Percentiles rank a stretch among this genome's conserved stretches.
phyloP scores from a whole-genome alignment of 2,329 filamentous ascomycete species.

The Sodiomyces alkalinus region DNA sequence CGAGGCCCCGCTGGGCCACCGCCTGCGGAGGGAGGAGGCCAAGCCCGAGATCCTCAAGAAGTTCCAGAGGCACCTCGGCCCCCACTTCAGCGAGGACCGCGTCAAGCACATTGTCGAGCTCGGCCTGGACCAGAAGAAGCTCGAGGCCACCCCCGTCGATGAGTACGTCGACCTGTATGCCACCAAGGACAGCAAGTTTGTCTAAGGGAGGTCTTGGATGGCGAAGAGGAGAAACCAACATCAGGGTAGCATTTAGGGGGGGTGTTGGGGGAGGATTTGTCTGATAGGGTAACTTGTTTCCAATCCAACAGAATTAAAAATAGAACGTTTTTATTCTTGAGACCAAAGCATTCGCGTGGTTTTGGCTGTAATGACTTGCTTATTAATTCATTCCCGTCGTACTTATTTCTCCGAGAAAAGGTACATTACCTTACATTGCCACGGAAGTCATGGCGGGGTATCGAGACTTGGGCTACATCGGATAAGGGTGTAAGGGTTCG shows the following conservation, averaged over 20 bases:
- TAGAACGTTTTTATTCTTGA: background rate
- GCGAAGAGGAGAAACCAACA: too few species aligned
- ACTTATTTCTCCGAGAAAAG: too few species aligned
- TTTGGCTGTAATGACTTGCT: too few species aligned
- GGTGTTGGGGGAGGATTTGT: background rate
- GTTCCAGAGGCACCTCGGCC: constrained; percentile 81
- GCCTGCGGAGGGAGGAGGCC: constrained; percentile 80
- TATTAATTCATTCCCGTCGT: too few species aligned
- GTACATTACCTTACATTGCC: too few species aligned
- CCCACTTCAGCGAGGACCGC: constrained; percentile 62
- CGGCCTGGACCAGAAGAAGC: constrained; percentile 55
- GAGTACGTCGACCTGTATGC: constrained; percentile 81
- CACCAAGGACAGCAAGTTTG: constrained; percentile 46
- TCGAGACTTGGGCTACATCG: too few species aligned
- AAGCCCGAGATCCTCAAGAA: constrained; percentile 95
- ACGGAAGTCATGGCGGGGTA: too few species aligned
- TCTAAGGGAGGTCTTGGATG: constrained; percentile 14
- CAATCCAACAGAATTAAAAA: background rate
- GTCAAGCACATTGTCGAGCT: constrained; percentile 75
- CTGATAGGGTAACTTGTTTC: too few species aligned
- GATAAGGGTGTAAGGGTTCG: too few species aligned
- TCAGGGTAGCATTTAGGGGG: too few species aligned
- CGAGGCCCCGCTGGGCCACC: constrained; percentile 89
- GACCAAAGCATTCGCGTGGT: too few species aligned
- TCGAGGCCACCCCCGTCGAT: constrained; percentile 75